A percentile compares a stretch with the other conserved stretches of the same genome.
These are phyloP conservation scores for Aspergillus funiculosus DNA, from an alignment of 495 filamentous ascomycete genomes.

Conservation along the genomic window DNA sequence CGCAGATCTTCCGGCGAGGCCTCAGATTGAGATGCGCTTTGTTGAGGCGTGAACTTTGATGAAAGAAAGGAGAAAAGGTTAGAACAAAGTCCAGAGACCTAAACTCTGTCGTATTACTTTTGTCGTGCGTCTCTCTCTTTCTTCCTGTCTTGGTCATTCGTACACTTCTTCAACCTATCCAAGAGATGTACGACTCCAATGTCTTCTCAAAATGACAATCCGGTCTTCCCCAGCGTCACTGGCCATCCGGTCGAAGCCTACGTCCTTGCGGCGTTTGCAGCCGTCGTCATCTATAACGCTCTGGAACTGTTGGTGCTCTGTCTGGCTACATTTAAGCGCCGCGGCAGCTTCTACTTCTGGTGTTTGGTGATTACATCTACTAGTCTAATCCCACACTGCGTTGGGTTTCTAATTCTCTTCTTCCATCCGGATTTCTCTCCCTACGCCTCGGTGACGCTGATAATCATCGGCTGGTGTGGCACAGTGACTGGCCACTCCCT, in stretches of 20 bases:
- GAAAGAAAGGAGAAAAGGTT: no score
- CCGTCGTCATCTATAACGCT: slow-evolving; percentile 45
- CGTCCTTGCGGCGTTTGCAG: slow-evolving; percentile 31
- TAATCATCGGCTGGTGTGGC: slow-evolving; percentile 38
- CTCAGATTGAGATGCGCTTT: no score
- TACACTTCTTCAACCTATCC: no score
- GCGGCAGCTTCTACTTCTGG: slow-evolving; percentile 48
- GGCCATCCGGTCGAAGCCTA: slow-evolving; percentile 11
- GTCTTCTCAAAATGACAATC: background rate
- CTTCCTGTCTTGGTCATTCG: no score
- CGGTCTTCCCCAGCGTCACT: slow-evolving; percentile 1
- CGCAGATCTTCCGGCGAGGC: no score
- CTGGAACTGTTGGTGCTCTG: slow-evolving; percentile 43
- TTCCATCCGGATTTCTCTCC: slow-evolving; percentile 28
- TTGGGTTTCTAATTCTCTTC: slow-evolving; percentile 44
- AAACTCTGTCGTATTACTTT: background rate
- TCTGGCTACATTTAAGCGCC: slow-evolving; percentile 43
- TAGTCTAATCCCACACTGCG: slow-evolving; percentile 34
- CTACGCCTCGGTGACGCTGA: slow-evolving; percentile 33
- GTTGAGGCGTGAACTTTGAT: no score
- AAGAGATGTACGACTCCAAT: slow-evolving; percentile 3
- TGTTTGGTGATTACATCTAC: slow-evolving; percentile 39
- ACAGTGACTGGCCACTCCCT: slow-evolving; percentile 48
- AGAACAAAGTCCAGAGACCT: background rate
- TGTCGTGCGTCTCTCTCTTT: no score